These are phyloP conservation scores for Ophiostoma novo-ulmi DNA, from an alignment of 2,329 filamentous ascomycete genomes.

Conservation along the genomic window DNA sequence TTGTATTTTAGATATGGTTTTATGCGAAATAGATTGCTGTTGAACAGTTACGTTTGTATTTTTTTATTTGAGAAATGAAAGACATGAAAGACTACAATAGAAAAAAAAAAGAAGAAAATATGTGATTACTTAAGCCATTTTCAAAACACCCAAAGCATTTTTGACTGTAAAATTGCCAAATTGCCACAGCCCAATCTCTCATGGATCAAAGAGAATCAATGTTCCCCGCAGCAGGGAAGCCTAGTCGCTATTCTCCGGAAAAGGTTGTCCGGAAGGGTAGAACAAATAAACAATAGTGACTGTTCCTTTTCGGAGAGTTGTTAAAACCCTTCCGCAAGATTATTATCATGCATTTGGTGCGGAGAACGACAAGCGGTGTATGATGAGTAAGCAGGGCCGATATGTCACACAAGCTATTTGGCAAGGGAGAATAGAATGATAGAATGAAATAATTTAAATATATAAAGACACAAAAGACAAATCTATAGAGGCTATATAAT, in stretches of 20 bases:
- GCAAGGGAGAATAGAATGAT: not conserved
- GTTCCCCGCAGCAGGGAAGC: not conserved
- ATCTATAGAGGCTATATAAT: conserved; percentile 6
- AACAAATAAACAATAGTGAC: not conserved
- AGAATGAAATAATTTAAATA: not conserved
- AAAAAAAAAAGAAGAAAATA: conserved; percentile 10
- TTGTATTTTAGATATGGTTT: not conserved
- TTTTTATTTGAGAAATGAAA: too few species aligned
- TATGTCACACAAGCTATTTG: too few species aligned
- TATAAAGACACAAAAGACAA: not conserved
- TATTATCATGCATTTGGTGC: not conserved
- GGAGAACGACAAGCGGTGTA: not conserved
- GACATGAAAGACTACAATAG: not conserved
- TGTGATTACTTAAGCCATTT: not conserved
- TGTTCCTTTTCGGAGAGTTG: not conserved
- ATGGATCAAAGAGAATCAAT: not conserved
- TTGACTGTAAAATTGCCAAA: not conserved
- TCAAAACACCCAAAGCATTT: not conserved
- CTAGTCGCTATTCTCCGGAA: not conserved
- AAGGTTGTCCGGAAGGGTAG: not conserved
- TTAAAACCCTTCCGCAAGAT: not conserved
- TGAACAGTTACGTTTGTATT: too few species aligned
- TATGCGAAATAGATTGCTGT: not conserved
- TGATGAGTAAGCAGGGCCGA: not conserved
- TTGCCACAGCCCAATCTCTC: too few species aligned